Base-by-base conservation (phyloP, 2,329 filamentous ascomycete species). In the Juglanconis oblonga region DNA sequence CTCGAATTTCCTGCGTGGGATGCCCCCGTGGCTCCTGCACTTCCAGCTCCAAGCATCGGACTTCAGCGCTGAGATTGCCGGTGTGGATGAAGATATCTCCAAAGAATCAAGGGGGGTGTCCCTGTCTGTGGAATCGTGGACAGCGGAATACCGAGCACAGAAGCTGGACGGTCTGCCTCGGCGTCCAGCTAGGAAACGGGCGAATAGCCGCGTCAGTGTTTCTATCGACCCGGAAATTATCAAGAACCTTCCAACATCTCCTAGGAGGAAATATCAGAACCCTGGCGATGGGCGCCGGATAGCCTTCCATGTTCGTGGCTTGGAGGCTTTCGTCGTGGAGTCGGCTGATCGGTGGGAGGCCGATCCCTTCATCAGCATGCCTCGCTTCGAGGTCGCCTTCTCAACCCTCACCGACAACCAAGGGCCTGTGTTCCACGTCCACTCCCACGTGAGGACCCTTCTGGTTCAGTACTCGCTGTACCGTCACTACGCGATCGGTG, bases 251-350 rank as follows among this genome's bases (percentile, higher is more conserved):
- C 73, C 84, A 79, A 52, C 77, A 69, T 67, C 81, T 29, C 79
- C 82, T 5, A 82, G 75, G 63, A 84, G 83, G 70, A 86, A 83
- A 64, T 79, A 81, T 55, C 80, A 82, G 57, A 76, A 77, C n/a
- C 71, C 76, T 1, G 83, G 83, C 11, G 94, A 99, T 74, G 93
- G 93, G 1, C 85, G 95, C 61, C 87, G 91, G 36, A 77, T 99
- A 33, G 87, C 90, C 3, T 75, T 98, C 32, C 90, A 96, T 70
- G 84, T 90, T 42, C 87, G 90, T 62, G 92, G 92, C 0, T 79
- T 99, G 4, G 95, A 98, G 72, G 92, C 89, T 0, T 94, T 95
- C 67, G 90, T 98, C 52, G 88, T 98, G 52, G 95, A 99, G 71
- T 90, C 89, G 0, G 83, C 89, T 3, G 91, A 97, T 63, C 89